Evolutionary conservation across 305 asterid genomes (phyloP).

Genomic region (Fraxinus paxiana): DNA sequence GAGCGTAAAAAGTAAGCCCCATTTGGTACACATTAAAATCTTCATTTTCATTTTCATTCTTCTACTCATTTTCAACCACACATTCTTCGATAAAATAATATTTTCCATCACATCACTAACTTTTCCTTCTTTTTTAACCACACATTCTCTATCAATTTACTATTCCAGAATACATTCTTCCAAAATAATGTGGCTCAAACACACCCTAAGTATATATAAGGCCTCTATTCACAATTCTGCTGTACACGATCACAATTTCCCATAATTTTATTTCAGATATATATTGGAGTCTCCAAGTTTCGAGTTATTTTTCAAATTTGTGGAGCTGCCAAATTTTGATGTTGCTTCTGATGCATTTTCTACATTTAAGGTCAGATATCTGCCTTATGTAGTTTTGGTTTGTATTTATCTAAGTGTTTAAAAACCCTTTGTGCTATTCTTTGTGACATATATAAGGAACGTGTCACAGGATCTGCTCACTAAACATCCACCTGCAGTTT

Average conservation of each 20-base stretch:
- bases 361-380: constrained; percentile 75
- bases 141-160: no score
- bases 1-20: background rate
- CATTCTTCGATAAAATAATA: no score
- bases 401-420: constrained; percentile 13
- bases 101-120: no score
- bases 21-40: no score
- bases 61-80: no score
- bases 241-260: constrained; percentile 20
- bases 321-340: constrained; percentile 85
- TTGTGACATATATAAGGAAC: constrained; percentile 17
- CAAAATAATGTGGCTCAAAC: no score
- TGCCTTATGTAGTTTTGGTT: constrained; percentile 12
- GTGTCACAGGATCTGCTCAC: constrained; percentile 77
- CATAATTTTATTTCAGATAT: constrained; percentile 52
- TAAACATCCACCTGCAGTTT: constrained; percentile 68
- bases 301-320: constrained; percentile 83
- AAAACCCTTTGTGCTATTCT: constrained; percentile 23
- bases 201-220: background rate
- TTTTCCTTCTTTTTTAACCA: no score
- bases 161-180: no score
- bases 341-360: constrained; percentile 94
- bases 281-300: constrained; percentile 94
- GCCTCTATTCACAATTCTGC: constrained; percentile 19
- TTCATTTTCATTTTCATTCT: no score